Percentiles rank a stretch among this genome's conserved stretches.
Evolutionary conservation across 2,329 filamentous ascomycete genomes (phyloP).

Genomic region (Magnaporthales sp.): DNA sequence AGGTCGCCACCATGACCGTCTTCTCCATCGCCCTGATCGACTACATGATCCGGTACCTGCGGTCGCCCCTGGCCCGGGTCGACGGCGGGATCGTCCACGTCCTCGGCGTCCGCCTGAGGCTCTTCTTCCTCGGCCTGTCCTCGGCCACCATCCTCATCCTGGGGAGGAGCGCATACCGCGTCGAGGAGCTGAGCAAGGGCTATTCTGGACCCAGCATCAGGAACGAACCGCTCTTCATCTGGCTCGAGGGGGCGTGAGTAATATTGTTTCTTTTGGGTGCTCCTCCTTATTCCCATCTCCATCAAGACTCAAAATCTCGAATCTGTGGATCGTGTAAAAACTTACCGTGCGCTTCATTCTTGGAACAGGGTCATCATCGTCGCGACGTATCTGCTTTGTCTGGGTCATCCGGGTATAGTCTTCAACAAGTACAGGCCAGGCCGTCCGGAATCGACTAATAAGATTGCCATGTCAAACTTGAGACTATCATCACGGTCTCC

Average conservation of each 20-base stretch:
- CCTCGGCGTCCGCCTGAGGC: conserved; percentile 23
- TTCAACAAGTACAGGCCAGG: neutral
- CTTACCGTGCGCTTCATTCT: neutral
- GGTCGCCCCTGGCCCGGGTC: conserved; percentile 4
- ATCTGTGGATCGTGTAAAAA: neutral
- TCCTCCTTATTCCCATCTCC: no score
- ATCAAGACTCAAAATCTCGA: no score
- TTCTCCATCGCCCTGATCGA: conserved; percentile 40
- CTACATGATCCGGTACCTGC: conserved; percentile 34
- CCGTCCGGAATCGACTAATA: neutral
- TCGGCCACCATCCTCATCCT: conserved; percentile 50
- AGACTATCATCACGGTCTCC: neutral
- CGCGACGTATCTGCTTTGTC: conserved; percentile 3
- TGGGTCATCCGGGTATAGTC: conserved; percentile 7
- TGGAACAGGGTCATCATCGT: conserved; percentile 2
- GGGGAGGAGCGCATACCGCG: conserved; percentile 51
- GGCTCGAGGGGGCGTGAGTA: conserved; percentile 33
- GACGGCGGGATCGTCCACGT: neutral
- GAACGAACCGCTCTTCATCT: conserved; percentile 42
- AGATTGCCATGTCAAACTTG: neutral
- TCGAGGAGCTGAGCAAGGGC: conserved; percentile 55
- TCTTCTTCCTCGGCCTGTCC: conserved; percentile 7
- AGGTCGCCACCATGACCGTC: conserved; percentile 43
- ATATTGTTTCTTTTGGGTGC: no score
- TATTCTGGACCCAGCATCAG: conserved; percentile 47